Base-by-base conservation (phyloP, 202 grass and related monocot species). In the Tripidium arundinaceum region DNA sequence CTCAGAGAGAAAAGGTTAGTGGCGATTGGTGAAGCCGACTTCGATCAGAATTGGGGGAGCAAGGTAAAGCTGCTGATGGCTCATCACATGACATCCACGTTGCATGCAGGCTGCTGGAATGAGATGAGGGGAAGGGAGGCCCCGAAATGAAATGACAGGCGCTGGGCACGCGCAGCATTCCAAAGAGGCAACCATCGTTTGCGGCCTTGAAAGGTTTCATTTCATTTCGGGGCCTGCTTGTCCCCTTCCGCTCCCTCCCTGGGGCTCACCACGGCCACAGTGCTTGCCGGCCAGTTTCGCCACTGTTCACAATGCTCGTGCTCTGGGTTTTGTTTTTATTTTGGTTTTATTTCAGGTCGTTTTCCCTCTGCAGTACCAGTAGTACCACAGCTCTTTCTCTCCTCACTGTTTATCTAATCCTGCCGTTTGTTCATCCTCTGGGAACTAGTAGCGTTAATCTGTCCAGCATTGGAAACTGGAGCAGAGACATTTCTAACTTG, bases 171-270 rank as follows among this genome's bases (percentile, higher is more conserved):
- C 57, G 70, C 70, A 70, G 78, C 78, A 70, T 89, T 81, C 66
- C 77, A 55, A 81, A 61, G 82, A 66, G 38, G 82, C 71, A 89
- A 76, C 82, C 40, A 68, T 14, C 5, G 8, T 31, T 80, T 88
- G 81, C 75, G 82, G 82, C 82, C 59, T 81, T 67, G 65, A 78
- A 71, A 84, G 81, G 62, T 55, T 75, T 88, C 76, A 24, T 57
- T 57, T 57, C 52, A 22, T 64, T 70, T 84, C 70, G 41, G 76
- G 63, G 41, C 76, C 63, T 75, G 52, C 81, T 84, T 84, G 81
- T 88, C 72, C 77, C 65, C 64, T 81, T 61, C 41, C 28, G 62
- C 70, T 41, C 31, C 50, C 50, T 54, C 7, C n/a, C 65, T 41
- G 60, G 79, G 61, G 61, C 82, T 77, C 73, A 69, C 38, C 67